These are phyloP conservation scores for Dichotomocladium elegans DNA, from an alignment of 371 early-diverging fungal genomes.

Conservation along the genomic window DNA sequence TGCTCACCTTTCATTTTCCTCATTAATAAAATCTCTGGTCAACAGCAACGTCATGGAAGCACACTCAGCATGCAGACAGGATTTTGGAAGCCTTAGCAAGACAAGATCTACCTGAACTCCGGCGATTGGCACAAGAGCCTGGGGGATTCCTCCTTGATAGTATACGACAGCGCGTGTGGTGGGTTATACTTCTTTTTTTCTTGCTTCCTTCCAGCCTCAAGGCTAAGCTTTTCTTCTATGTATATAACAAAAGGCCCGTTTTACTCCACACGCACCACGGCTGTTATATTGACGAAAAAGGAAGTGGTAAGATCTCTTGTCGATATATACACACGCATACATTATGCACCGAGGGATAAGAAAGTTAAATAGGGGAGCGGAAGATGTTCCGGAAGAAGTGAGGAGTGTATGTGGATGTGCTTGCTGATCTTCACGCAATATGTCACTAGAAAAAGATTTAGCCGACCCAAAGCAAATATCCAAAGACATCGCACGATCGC, in stretches of 20 bases:
- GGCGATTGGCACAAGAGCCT: constrained; percentile 25
- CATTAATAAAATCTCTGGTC: background rate
- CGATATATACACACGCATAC: too few species aligned
- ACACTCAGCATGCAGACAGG: constrained; percentile 23
- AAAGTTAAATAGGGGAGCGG: background rate
- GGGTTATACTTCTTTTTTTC: constrained; percentile 5
- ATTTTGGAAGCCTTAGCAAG: constrained; percentile 28
- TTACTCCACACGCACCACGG: constrained; percentile 50
- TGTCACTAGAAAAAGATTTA: constrained; percentile 36
- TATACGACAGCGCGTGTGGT: constrained; percentile 39
- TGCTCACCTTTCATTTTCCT: background rate
- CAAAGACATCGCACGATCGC: constrained; percentile 48
- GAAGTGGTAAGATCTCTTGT: constrained; percentile 28
- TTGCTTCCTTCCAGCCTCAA: too few species aligned
- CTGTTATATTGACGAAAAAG: constrained; percentile 44
- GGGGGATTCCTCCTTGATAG: constrained; percentile 38
- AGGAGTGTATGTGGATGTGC: background rate
- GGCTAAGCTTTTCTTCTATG: too few species aligned
- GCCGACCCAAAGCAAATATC: constrained; percentile 45
- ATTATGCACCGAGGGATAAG: too few species aligned
- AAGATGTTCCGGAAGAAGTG: background rate
- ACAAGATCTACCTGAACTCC: constrained; percentile 25
- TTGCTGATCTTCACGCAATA: background rate
- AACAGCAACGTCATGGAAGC: constrained; percentile 27
- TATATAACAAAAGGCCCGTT: constrained; percentile 30